Evolutionary conservation across 495 filamentous ascomycete species (phyloP), one percentile per base, ranked within the genome.

Genomic region (Tuber magnatum): DNA sequence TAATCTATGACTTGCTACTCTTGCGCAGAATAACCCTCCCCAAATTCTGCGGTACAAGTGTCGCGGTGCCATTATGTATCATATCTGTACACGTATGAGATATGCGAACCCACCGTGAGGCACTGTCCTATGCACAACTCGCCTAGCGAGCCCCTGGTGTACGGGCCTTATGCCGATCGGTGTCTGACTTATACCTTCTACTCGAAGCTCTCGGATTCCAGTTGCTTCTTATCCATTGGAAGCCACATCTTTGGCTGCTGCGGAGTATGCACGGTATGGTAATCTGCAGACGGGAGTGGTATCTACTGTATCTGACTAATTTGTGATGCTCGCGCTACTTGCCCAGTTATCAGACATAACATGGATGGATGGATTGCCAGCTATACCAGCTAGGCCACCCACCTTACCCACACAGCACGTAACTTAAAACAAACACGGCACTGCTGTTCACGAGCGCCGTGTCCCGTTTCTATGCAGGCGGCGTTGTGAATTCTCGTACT

Each of bases 21-120:
- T 10, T 32, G 14, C 28, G 32, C 56, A 65, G 56, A 28, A 65
- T 12, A 65, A 32, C 51, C 24, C 56, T 40, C 56, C 9, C 56
- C n/a, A 35, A 65, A 65, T 35, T 35, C n/a, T 65, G 56, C 56
- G 32, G n/a, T 18, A 65, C 56, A 65, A 65, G 56, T 35, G 56
- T 65, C 28, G 12, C 28, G n/a, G 28, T 65, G 56, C 56, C 28
- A n/a, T 18, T 65, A 65, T 65, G 56, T 65, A 65, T 65, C 56
- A 65, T 35, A 65, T 65, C 56, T 3, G 56, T 65, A 65, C 56
- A 65, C 56, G 56, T 65, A 65, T 65, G 56, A 65, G 56, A 65
- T 65, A 35, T 65, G 56, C 12, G 28, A 32, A 28, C 56, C 56
- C 18, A 32, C 56, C 56, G 56, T 65, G 12, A 28, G 9, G 12